Evolutionary conservation across 495 filamentous ascomycete genomes (phyloP).

Genomic region (Neurospora sp.): DNA sequence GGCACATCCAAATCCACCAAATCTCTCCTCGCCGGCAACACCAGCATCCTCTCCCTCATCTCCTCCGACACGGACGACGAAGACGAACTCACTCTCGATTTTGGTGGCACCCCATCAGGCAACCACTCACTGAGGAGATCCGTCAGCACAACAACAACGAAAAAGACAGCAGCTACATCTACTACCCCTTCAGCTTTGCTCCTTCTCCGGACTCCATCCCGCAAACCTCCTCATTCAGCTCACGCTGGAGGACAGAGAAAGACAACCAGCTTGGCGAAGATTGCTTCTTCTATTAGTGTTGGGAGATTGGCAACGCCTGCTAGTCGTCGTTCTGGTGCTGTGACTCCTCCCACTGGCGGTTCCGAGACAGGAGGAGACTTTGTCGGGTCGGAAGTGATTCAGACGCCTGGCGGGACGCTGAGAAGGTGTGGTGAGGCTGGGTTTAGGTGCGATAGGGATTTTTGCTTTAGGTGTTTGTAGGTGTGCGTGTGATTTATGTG

Average conservation of each 20-base stretch:
- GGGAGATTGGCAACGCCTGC: not conserved
- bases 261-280: not conserved
- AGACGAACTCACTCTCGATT: not conserved
- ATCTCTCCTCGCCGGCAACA: slow-evolving; percentile 11
- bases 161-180: not conserved
- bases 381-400: slow-evolving; percentile 7
- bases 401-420: slow-evolving; percentile 26
- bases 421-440: slow-evolving; percentile 31
- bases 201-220: not conserved
- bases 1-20: not conserved
- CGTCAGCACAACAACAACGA: not conserved
- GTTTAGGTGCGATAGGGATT: slow-evolving; percentile 28
- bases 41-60: slow-evolving; percentile 10
- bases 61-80: not conserved
- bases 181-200: not conserved
- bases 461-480: slow-evolving; percentile 33
- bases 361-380: not conserved
- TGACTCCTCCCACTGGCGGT: not conserved
- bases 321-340: not conserved
- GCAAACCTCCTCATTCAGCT: not conserved
- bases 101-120: not conserved
- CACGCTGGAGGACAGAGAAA: not conserved
- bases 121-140: too few relatives aligned
- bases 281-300: not conserved
- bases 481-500: not conserved